phyloP scores from a whole-genome alignment of 345 rosid species.

The Eucalyptus virginea region DNA sequence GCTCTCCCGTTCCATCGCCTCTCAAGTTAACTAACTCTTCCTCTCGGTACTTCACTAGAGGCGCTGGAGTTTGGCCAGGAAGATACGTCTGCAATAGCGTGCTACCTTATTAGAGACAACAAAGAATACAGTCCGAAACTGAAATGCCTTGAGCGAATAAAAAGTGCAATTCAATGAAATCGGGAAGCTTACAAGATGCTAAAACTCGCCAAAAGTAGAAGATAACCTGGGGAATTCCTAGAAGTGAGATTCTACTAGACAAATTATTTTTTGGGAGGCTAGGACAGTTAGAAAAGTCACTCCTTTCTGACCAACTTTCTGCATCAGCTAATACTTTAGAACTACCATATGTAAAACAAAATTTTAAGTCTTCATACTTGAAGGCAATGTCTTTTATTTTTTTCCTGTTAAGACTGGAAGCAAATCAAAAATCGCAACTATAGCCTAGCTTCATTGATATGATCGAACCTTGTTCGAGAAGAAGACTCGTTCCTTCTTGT shows the following conservation, averaged over 20 bases:
- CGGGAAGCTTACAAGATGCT: neutral
- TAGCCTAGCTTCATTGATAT: neutral
- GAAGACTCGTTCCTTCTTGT: conserved; percentile 18
- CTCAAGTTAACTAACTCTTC: conserved; percentile 14
- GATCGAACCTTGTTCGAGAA: conserved; percentile 22
- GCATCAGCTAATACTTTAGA: neutral
- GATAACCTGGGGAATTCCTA: neutral
- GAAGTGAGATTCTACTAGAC: neutral
- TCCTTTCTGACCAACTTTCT: neutral
- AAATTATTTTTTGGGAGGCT: neutral
- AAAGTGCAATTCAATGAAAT: no score
- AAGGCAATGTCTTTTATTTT: neutral
- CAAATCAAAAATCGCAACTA: neutral
- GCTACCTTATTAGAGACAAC: neutral
- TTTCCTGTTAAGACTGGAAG: neutral
- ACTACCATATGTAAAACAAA: neutral
- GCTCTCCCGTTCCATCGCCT: conserved; percentile 27
- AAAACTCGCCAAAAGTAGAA: neutral
- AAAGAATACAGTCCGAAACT: neutral
- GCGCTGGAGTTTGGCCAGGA: conserved; percentile 20
- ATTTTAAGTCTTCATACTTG: neutral
- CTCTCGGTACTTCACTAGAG: conserved; percentile 21
- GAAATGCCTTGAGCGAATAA: no score
- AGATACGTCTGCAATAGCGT: conserved; percentile 4
- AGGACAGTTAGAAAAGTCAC: neutral